These are phyloP conservation scores for Pezizomycotina sp. DNA, from an alignment of 2,329 filamentous ascomycete species.

Conservation along the genomic window DNA sequence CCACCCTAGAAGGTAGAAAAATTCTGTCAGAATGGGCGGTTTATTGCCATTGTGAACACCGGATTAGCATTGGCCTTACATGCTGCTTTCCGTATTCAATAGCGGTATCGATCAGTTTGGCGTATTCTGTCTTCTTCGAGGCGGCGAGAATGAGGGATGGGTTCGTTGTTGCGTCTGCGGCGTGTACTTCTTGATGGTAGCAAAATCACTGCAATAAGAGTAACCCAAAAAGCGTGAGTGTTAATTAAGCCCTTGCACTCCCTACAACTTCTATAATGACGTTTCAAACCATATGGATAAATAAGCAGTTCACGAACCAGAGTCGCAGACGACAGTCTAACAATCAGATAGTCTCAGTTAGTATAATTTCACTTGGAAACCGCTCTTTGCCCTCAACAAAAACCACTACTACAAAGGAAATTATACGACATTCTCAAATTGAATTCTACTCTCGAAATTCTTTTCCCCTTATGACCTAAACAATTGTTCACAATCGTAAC, in stretches of 20 bases:
- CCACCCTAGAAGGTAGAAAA: conserved; percentile 33
- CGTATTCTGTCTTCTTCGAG: conserved; percentile 95
- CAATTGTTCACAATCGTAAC: no score
- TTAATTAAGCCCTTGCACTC: neutral
- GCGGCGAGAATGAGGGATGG: conserved; percentile 95
- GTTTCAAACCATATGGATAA: conserved; percentile 5
- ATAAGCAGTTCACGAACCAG: conserved; percentile 45
- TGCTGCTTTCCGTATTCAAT: conserved; percentile 70
- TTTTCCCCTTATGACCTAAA: no score
- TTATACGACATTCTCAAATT: no score
- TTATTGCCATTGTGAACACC: no score
- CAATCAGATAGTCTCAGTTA: conserved; percentile 15
- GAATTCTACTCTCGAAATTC: no score
- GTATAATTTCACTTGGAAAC: conserved; percentile 1
- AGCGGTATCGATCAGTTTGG: conserved; percentile 72
- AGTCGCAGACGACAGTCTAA: conserved; percentile 90
- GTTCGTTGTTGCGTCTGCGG: conserved; percentile 99
- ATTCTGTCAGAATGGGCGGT: no score
- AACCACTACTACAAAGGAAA: no score
- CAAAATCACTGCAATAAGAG: conserved; percentile 29
- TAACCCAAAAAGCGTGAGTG: neutral
- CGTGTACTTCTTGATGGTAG: conserved; percentile 98
- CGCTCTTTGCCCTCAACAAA: no score
- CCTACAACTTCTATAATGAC: neutral
- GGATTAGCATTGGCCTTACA: conserved; percentile 26